Evolutionary conservation across 345 rosid genomes (phyloP).

Genomic region (Mangifera indica): DNA sequence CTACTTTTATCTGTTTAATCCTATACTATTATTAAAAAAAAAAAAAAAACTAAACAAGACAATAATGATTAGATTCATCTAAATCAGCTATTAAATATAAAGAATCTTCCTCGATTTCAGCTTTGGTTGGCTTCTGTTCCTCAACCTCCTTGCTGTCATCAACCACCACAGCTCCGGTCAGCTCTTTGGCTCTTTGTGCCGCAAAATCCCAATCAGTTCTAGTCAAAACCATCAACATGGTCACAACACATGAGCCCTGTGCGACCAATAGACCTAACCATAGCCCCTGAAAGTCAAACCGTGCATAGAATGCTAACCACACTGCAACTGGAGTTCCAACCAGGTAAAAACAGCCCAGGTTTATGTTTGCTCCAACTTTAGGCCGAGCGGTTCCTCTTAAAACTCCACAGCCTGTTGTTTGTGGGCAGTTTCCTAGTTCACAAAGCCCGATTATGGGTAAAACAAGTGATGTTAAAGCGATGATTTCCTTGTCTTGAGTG

Average conservation of each 20-base stretch:
- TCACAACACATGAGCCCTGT: constrained; percentile 53
- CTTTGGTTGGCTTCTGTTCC: constrained; percentile 25
- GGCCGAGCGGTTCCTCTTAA: constrained; percentile 78
- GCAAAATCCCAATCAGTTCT: constrained; percentile 60
- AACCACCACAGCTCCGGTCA: constrained; percentile 36
- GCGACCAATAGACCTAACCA: constrained; percentile 80
- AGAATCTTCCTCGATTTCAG: constrained; percentile 43
- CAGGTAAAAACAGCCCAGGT: constrained; percentile 63
- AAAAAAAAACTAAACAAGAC: constrained; percentile 17
- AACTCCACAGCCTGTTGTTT: constrained; percentile 76
- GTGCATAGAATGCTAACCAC: constrained; percentile 43
- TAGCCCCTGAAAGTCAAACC: constrained; percentile 60
- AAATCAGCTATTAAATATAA: constrained; percentile 22
- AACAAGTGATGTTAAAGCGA: constrained; percentile 48
- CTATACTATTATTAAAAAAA: constrained; percentile 14
- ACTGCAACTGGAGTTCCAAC: constrained; percentile 72
- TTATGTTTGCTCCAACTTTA: constrained; percentile 66
- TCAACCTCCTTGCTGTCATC: constrained; percentile 31
- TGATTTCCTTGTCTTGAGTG: constrained; percentile 56
- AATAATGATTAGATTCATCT: constrained; percentile 19
- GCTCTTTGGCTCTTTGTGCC: constrained; percentile 51
- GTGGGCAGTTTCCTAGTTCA: constrained; percentile 81
- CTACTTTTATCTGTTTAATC: constrained; percentile 8
- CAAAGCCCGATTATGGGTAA: constrained; percentile 73
- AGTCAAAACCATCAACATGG: constrained; percentile 60